Evolutionary conservation across 1,284 basidiomycete genomes (phyloP).

Genomic region (Naganishia cerealis): DNA sequence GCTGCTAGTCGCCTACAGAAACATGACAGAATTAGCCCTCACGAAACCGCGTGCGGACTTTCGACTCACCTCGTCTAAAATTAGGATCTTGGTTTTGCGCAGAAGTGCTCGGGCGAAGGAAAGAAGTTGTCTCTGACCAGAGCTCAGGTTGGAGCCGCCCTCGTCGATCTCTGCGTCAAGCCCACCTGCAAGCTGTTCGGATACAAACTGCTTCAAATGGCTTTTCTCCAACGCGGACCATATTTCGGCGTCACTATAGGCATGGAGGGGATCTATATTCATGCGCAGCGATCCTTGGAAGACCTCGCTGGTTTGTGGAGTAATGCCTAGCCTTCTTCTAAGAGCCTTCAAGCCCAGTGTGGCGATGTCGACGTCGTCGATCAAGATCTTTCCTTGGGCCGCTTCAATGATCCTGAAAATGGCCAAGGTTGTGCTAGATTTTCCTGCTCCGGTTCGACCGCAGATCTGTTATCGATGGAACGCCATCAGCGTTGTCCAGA

Average conservation of each 20-base stretch:
- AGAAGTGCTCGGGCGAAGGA: slow-evolving; percentile 79
- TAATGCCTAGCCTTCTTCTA: slow-evolving; percentile 71
- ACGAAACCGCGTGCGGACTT: background rate
- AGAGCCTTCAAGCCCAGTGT: slow-evolving; percentile 78
- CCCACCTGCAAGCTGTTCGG: slow-evolving; percentile 65
- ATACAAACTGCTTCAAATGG: slow-evolving; percentile 62
- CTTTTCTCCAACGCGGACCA: slow-evolving; percentile 78
- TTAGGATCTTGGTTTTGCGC: slow-evolving; percentile 78
- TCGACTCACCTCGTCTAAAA: slow-evolving; percentile 74
- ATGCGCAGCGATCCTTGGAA: slow-evolving; percentile 81
- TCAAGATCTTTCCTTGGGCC: slow-evolving; percentile 70
- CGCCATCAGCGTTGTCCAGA: slow-evolving; percentile 1
- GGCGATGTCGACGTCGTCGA: slow-evolving; percentile 81
- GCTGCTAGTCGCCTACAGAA: slow-evolving; percentile 44
- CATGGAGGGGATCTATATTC: slow-evolving; percentile 47
- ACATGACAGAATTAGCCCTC: background rate
- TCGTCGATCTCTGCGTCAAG: slow-evolving; percentile 76
- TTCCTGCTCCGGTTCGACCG: slow-evolving; percentile 90
- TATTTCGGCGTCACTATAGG: slow-evolving; percentile 61
- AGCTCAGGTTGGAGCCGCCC: slow-evolving; percentile 73
- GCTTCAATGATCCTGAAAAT: slow-evolving; percentile 72
- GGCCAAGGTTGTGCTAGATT: slow-evolving; percentile 69
- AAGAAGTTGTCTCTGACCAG: slow-evolving; percentile 80
- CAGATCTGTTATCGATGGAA: slow-evolving; percentile 57
- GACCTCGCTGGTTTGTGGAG: slow-evolving; percentile 78